Evolutionary conservation across 2,329 filamentous ascomycete genomes (phyloP).

Genomic region (Pseudocercospora fijiensis): DNA sequence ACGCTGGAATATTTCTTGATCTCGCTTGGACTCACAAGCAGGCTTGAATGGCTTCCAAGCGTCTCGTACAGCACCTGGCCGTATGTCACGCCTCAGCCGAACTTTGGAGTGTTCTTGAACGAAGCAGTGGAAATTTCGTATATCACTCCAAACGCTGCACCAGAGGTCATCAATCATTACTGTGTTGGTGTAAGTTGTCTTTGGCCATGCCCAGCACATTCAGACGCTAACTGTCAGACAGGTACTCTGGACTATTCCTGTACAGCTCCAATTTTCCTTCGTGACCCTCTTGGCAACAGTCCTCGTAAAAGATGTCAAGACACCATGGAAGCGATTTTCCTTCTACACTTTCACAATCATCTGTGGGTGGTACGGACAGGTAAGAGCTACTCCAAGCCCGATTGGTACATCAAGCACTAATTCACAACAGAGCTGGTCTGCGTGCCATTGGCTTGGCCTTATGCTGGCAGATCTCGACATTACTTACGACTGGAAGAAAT

Average conservation of each 20-base stretch:
- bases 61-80: constrained; percentile 52
- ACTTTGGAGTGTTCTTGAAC: constrained; percentile 46
- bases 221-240: background rate
- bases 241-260: constrained; percentile 50
- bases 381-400: background rate
- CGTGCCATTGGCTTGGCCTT: constrained; percentile 48
- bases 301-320: constrained; percentile 48
- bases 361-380: constrained; percentile 48
- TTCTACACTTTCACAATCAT: constrained; percentile 47
- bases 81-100: constrained; percentile 43
- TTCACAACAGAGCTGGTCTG: constrained; percentile 44
- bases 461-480: constrained; percentile 49
- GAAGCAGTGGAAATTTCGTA: constrained; percentile 49
- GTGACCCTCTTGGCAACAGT: constrained; percentile 46
- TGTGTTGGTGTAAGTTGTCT: constrained; percentile 45
- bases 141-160: constrained; percentile 50
- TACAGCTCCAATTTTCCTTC: constrained; percentile 51
- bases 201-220: background rate
- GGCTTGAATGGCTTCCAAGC: constrained; percentile 48
- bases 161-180: constrained; percentile 50
- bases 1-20: constrained; percentile 51
- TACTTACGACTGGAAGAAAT: constrained; percentile 48
- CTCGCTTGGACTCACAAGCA: constrained; percentile 45
- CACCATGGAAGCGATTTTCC: constrained; percentile 48
- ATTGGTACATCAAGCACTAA: background rate